Evolutionary conservation across 2,329 filamentous ascomycete genomes (phyloP).

Genomic region (Penicillium sp.): DNA sequence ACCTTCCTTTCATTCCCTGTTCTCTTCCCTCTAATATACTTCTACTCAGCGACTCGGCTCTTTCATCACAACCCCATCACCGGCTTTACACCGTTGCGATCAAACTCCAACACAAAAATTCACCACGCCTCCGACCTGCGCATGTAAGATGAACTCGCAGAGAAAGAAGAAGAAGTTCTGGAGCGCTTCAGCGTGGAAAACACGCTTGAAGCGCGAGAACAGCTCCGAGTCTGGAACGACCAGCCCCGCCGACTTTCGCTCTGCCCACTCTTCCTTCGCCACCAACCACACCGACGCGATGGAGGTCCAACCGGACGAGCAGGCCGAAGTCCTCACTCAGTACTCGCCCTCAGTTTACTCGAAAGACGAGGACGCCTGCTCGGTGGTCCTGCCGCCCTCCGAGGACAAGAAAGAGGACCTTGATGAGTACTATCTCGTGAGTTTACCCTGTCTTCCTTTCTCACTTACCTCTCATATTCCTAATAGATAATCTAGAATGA

Average conservation of each 20-base stretch:
- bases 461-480: neutral
- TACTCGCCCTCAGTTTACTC: constrained; percentile 15
- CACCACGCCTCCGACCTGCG: neutral
- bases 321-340: constrained; percentile 12
- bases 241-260: constrained; percentile 1
- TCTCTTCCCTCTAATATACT: neutral
- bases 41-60: neutral
- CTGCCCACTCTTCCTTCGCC: neutral
- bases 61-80: neutral
- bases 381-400: neutral
- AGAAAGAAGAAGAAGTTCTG: constrained; percentile 2
- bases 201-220: constrained; percentile 2
- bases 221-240: neutral
- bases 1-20: neutral
- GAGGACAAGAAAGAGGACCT: neutral
- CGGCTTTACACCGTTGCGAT: neutral
- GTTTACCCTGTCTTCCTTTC: neutral
- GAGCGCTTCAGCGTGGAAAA: constrained; percentile 10
- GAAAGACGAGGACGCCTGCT: constrained; percentile 1
- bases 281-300: neutral
- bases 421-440: neutral
- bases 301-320: neutral
- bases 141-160: constrained; percentile 3
- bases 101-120: neutral
- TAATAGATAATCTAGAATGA: neutral